phyloP scores from a whole-genome alignment of 1,284 basidiomycete species.

The Rhizoctonia solani region DNA sequence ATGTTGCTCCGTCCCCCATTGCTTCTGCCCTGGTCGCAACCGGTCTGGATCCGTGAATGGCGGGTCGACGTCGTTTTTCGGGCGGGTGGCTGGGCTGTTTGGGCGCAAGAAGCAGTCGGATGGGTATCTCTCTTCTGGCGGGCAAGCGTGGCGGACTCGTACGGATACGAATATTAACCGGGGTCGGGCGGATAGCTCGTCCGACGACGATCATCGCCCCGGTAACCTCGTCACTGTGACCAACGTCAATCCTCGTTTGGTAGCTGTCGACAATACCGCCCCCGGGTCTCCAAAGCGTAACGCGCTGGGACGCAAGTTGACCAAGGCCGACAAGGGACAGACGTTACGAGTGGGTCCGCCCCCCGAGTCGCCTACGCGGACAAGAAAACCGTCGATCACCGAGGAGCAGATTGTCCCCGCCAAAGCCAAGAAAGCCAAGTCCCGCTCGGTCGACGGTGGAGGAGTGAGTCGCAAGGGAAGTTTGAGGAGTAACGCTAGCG shows the following conservation, averaged over 20 bases:
- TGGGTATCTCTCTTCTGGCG: background rate
- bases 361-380: slow-evolving; percentile 2
- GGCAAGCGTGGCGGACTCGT: slow-evolving; percentile 11
- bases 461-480: slow-evolving; percentile 33
- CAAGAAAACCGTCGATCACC: background rate
- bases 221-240: slow-evolving; percentile 19
- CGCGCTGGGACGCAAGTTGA: slow-evolving; percentile 9
- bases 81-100: slow-evolving; percentile 32
- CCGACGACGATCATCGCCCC: slow-evolving; percentile 17
- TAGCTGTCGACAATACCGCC: slow-evolving; percentile 25
- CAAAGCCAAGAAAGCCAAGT: background rate
- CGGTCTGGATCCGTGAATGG: too few relatives aligned
- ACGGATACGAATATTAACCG: slow-evolving; percentile 9
- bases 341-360: slow-evolving; percentile 30
- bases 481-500: slow-evolving; percentile 32
- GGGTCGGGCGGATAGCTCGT: slow-evolving; percentile 6
- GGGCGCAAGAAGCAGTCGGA: slow-evolving; percentile 25
- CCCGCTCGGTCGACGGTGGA: slow-evolving; percentile 23
- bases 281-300: background rate
- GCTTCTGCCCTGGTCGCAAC: background rate
- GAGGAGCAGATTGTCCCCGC: slow-evolving; percentile 15
- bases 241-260: slow-evolving; percentile 1
- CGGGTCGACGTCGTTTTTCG: slow-evolving; percentile 24
- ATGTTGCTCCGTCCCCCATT: slow-evolving; percentile 10
- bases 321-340: slow-evolving; percentile 27